Conservation (phyloP, 495 filamentous ascomycete species). For the Astrocystis sublimbata region DNA sequence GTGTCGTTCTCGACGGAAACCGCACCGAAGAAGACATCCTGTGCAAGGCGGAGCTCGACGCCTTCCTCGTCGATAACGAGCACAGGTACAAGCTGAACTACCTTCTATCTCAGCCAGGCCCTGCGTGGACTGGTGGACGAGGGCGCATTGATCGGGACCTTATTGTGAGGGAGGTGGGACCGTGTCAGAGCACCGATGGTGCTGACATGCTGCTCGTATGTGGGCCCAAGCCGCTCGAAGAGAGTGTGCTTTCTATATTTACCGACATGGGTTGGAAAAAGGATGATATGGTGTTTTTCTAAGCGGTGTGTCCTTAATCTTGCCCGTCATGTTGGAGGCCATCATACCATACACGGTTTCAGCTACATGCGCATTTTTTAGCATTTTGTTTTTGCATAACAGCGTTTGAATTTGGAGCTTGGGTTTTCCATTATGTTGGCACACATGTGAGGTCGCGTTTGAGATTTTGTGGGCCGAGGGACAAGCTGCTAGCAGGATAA, state of each 20-base stretch:
- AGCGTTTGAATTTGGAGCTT: no score
- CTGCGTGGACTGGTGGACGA: constrained; percentile 66
- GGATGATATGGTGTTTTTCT: constrained; percentile 86
- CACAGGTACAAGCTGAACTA: constrained; percentile 68
- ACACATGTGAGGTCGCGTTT: no score
- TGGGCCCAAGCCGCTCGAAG: constrained; percentile 79
- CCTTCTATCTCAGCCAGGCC: constrained; percentile 65
- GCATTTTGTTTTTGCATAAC: no score
- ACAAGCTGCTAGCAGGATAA: no score
- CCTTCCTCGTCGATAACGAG: constrained; percentile 50
- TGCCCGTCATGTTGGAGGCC: not conserved
- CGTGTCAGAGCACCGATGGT: constrained; percentile 34
- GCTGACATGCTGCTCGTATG: constrained; percentile 75
- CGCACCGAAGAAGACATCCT: constrained; percentile 80
- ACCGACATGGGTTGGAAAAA: constrained; percentile 73
- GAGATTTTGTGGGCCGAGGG: no score
- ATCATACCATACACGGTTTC: not conserved
- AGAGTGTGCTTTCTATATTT: constrained; percentile 62
- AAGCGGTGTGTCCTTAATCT: not conserved
- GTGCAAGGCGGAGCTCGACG: constrained; percentile 73
- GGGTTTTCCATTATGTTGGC: no score
- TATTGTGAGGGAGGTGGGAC: constrained; percentile 60
- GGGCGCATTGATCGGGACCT: constrained; percentile 69
- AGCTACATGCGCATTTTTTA: no score
- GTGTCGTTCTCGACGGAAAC: constrained; percentile 81